Conservation (phyloP, 2,329 filamentous ascomycete species). For the Ramichloridium luteum region DNA sequence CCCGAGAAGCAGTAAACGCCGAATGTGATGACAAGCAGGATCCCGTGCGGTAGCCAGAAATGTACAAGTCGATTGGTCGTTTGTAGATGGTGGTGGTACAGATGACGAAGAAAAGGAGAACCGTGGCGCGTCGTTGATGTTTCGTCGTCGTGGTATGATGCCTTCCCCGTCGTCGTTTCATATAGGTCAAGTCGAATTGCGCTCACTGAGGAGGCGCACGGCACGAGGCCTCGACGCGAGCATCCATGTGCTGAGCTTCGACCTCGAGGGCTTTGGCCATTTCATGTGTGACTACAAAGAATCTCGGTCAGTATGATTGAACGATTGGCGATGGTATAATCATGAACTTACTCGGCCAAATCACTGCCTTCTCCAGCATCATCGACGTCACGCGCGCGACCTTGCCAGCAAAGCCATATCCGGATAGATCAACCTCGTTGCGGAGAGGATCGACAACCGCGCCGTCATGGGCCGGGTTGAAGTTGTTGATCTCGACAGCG, state of each 20-base stretch:
- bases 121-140: too few species aligned
- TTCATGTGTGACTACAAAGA: constrained; percentile 52
- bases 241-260: constrained; percentile 51
- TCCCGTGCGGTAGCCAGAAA: too few species aligned
- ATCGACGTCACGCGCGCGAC: constrained; percentile 73
- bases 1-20: too few species aligned
- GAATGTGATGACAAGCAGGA: too few species aligned
- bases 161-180: too few species aligned
- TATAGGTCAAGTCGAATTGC: background rate
- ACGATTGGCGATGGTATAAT: too few species aligned
- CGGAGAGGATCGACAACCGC: constrained; percentile 31
- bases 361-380: constrained; percentile 75
- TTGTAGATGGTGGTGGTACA: too few species aligned
- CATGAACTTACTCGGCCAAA: constrained; percentile 68
- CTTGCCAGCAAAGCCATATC: constrained; percentile 68
- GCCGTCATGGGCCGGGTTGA: constrained; percentile 31
- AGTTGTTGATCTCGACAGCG: constrained; percentile 32
- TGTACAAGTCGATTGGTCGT: too few species aligned
- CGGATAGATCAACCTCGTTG: constrained; percentile 33
- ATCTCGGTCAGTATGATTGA: too few species aligned
- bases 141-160: too few species aligned
- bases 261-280: constrained; percentile 55
- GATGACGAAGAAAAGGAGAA: too few species aligned
- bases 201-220: constrained; percentile 3
- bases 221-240: constrained; percentile 41